Evolutionary conservation across 352 stramenopile species (phyloP).

Genomic region (Pythium dissimile): DNA sequence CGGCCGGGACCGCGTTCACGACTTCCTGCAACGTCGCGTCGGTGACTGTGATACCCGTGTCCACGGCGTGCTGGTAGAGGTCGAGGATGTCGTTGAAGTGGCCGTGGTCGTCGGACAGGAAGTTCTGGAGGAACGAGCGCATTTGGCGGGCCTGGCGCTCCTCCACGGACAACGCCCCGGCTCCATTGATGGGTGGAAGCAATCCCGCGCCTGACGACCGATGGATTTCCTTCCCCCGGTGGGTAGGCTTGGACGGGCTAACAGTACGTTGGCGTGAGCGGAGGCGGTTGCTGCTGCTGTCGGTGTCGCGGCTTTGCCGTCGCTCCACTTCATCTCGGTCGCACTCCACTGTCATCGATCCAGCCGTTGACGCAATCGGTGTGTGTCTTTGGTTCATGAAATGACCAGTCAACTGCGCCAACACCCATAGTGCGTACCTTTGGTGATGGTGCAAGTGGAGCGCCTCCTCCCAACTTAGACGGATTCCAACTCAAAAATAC

Average conservation of each 20-base stretch:
- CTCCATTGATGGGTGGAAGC: neutral
- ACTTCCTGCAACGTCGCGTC: conserved; percentile 91
- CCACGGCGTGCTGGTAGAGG: conserved; percentile 80
- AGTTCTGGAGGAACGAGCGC: conserved; percentile 90
- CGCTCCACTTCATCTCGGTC: neutral
- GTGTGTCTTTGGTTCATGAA: too few relatives aligned
- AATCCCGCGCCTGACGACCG: neutral
- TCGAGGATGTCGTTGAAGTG: conserved; percentile 77
- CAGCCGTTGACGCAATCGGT: neutral
- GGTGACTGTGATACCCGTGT: conserved; percentile 83
- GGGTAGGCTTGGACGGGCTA: conserved; percentile 3
- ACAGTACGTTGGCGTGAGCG: neutral
- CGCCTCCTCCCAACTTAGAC: neutral
- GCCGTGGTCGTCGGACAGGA: conserved; percentile 74
- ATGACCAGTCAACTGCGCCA: too few relatives aligned
- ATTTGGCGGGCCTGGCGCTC: conserved; percentile 76
- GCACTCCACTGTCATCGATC: neutral
- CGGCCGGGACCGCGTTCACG: conserved; percentile 58
- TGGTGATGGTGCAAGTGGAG: too few relatives aligned
- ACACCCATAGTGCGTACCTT: too few relatives aligned
- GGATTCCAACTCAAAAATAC: neutral
- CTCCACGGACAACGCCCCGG: conserved; percentile 32
- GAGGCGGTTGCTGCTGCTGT: neutral
- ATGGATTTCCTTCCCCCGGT: conserved; percentile 13
- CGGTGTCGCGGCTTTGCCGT: neutral